Evolutionary conservation across 2,329 filamentous ascomycete species (phyloP).

Genomic region (Periconia macrospinosa): DNA sequence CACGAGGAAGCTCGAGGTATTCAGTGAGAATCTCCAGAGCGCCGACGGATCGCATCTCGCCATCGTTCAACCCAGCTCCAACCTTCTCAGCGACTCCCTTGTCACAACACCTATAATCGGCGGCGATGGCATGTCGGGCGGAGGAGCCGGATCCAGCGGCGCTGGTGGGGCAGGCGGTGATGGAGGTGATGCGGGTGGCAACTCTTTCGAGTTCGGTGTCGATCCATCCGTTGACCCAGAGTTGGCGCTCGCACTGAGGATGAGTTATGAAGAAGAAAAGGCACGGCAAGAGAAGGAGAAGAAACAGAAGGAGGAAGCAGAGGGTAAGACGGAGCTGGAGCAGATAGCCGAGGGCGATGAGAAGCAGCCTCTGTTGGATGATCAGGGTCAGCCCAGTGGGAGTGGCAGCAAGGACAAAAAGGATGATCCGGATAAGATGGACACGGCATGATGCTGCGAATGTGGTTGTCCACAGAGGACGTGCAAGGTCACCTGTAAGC

Average conservation of each 20-base stretch:
- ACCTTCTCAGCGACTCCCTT: conserved; percentile 89
- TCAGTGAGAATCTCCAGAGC: conserved; percentile 90
- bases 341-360: conserved; percentile 73
- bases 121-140: conserved; percentile 70
- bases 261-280: conserved; percentile 99
- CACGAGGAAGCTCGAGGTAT: conserved; percentile 85
- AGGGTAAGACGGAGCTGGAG: conserved; percentile 76
- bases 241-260: conserved; percentile 87
- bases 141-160: conserved; percentile 61
- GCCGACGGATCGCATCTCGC: conserved; percentile 88
- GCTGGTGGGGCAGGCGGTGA: conserved; percentile 53
- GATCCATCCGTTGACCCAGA: conserved; percentile 93
- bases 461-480: not conserved
- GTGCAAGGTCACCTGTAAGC: conserved; percentile 9
- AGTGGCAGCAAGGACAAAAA: conserved; percentile 55
- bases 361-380: conserved; percentile 63
- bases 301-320: conserved; percentile 69
- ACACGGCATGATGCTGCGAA: conserved; percentile 67
- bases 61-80: conserved; percentile 85
- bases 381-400: conserved; percentile 65
- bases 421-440: conserved; percentile 78
- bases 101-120: conserved; percentile 87
- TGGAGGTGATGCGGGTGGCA: conserved; percentile 57
- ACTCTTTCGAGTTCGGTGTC: conserved; percentile 82
- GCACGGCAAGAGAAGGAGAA: conserved; percentile 86